phyloP scores from a whole-genome alignment of 257 asterid species.

The Ajuga chamaepitys region DNA sequence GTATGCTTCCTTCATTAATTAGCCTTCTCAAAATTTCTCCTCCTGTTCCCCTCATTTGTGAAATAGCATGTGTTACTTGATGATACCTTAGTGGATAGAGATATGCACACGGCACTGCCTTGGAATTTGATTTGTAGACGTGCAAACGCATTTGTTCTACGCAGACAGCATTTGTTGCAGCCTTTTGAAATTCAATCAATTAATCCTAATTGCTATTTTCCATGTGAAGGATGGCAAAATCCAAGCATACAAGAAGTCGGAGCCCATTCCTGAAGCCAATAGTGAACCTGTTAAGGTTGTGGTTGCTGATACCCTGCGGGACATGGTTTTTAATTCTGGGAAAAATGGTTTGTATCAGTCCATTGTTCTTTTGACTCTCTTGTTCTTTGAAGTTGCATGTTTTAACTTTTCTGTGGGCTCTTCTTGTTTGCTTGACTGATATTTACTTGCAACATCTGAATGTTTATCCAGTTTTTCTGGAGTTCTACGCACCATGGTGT shows the following conservation, averaged over 20 bases:
- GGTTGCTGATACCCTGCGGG: constrained; percentile 68
- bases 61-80: not conserved
- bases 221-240: constrained; percentile 50
- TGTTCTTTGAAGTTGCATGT: not conserved
- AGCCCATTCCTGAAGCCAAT: constrained; percentile 63
- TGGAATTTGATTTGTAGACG: not conserved
- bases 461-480: constrained; percentile 45
- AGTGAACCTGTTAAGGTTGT: constrained; percentile 72
- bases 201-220: constrained; percentile 13
- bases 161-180: not conserved
- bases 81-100: constrained; percentile 4
- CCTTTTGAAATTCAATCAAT: not conserved
- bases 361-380: not conserved
- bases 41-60: not conserved
- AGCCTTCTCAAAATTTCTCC: not conserved
- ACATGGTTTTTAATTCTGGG: constrained; percentile 48
- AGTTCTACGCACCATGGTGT: constrained; percentile 96
- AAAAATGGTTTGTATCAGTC: constrained; percentile 47
- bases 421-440: not conserved
- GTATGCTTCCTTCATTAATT: constrained; percentile 25
- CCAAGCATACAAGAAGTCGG: constrained; percentile 55
- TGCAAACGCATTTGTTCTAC: too few species aligned
- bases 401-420: not conserved
- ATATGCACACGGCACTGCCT: too few species aligned
- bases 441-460: not conserved